Conservation (phyloP, 2,329 filamentous ascomycete genomes). For the Penicillium sp. region DNA sequence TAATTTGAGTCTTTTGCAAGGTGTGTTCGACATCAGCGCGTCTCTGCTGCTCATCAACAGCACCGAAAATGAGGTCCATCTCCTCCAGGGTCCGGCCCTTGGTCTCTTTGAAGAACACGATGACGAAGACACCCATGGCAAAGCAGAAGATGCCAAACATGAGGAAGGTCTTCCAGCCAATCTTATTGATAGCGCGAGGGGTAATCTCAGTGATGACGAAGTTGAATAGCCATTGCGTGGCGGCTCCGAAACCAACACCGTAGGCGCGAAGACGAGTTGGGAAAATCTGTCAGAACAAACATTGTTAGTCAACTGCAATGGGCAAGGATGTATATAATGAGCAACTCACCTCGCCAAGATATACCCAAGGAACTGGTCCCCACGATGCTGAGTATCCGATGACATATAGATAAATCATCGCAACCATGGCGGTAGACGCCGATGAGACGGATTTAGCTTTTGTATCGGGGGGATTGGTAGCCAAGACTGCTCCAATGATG, state of each 20-base stretch:
- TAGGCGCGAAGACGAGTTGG: slow-evolving; percentile 43
- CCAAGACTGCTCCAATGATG: no score
- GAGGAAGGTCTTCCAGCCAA: slow-evolving; percentile 42
- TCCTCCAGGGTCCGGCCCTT: slow-evolving; percentile 42
- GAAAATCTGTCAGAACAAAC: slow-evolving; percentile 36
- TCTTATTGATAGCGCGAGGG: slow-evolving; percentile 41
- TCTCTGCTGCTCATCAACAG: slow-evolving; percentile 25
- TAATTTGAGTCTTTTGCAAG: slow-evolving; percentile 26
- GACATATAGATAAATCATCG: no score
- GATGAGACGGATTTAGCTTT: no score
- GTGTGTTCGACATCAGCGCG: slow-evolving; percentile 29
- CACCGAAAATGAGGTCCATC: slow-evolving; percentile 39
- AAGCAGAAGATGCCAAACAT: slow-evolving; percentile 42
- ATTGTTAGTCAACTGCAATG: background rate
- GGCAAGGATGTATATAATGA: background rate
- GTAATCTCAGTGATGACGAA: slow-evolving; percentile 46
- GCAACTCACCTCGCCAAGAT: no score
- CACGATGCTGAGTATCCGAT: no score
- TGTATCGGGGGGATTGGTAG: no score
- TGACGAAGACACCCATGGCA: no score
- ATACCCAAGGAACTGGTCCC: no score
- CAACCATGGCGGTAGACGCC: no score
- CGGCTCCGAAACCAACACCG: slow-evolving; percentile 42
- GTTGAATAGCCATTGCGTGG: slow-evolving; percentile 45
- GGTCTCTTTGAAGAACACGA: slow-evolving; percentile 38